These are phyloP conservation scores for Trichomonascaceae sp. DNA, from an alignment of 1,139 yeast genomes.

Conservation along the genomic window DNA sequence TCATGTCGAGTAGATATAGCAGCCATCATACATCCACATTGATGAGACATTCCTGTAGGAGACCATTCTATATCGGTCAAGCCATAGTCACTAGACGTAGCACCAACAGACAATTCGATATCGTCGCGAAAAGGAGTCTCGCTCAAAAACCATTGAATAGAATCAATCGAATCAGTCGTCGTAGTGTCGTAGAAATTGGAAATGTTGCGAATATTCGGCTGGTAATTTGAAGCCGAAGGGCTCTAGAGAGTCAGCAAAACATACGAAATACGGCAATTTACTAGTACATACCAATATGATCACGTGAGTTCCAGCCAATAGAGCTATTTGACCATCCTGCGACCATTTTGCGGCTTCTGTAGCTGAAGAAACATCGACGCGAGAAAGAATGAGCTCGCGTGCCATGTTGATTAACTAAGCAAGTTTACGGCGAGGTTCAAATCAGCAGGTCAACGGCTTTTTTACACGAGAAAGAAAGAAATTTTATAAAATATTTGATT, in stretches of 20 bases:
- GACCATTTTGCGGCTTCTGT: constrained; percentile 22
- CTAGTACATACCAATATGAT: constrained; percentile 16
- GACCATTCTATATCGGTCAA: constrained; percentile 22
- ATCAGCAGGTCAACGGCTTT: no score
- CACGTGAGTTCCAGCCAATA: constrained; percentile 15
- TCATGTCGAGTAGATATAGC: constrained; percentile 19
- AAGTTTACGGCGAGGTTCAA: not conserved
- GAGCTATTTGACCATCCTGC: constrained; percentile 22
- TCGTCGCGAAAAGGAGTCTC: constrained; percentile 13
- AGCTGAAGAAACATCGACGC: constrained; percentile 16
- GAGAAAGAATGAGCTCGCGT: constrained; percentile 19
- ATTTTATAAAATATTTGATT: no score
- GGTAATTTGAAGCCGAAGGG: constrained; percentile 9
- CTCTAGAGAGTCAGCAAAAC: not conserved
- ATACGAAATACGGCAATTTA: not conserved
- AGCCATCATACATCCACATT: constrained; percentile 16
- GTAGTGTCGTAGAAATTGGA: constrained; percentile 16
- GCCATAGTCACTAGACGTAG: constrained; percentile 15
- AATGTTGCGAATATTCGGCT: constrained; percentile 9
- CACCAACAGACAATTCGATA: constrained; percentile 15
- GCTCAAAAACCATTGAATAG: constrained; percentile 1
- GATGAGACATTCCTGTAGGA: constrained; percentile 20
- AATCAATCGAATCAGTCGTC: constrained; percentile 15
- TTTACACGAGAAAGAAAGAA: no score
- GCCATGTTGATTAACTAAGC: constrained; percentile 9